Base-by-base conservation (phyloP, 225 moss, liverwort and hornwort genomes). In the Polytrichum commune region DNA sequence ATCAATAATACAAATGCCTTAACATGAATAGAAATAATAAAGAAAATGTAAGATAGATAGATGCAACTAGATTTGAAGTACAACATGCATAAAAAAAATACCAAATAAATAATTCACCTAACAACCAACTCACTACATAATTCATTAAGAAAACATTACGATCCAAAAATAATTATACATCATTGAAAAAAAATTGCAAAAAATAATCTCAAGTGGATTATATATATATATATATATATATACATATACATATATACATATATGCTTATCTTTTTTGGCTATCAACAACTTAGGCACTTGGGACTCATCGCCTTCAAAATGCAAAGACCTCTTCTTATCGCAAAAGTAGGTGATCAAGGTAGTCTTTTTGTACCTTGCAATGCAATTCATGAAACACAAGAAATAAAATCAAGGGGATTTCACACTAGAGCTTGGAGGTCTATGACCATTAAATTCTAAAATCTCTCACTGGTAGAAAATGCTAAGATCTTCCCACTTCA, bases 361-460 rank as follows among this genome's bases (percentile, higher is more conserved):
- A 86, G 71, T 86, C 83, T 80, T 66, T 86, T 77, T 86, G 86
- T 66, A 86, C 68, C 66, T 83, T 86, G 78, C 74, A 81, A 81
- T 75, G 38, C 60, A 66, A 82, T 73, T 26, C 22, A 78, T 64
- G 35, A 74, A 63, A 38, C 24, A 38, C 22, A 19, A 28, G 23
- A 68, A 24, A 64, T 27, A 68, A 1, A 29, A 19, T 26, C 2
- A 62, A 1, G 13, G 3, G 5, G 23, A 25, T 4, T 23, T 13
- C 8, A 32, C 19, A 8, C 4, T 35, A 16, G 29, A 64, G 32
- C 19, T 29, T 63, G 8, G 23, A 6, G 20, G 22, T 72, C 10
- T 54, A 7, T 33, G 35, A 6, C 55, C 29, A 38, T 23, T 19
- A 9, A 38, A 53, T 20, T 46, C 8, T 20, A 72, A 24, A 57